Conservation (phyloP, 768 basidiomycete genomes). For the Suillus ampliporus region DNA sequence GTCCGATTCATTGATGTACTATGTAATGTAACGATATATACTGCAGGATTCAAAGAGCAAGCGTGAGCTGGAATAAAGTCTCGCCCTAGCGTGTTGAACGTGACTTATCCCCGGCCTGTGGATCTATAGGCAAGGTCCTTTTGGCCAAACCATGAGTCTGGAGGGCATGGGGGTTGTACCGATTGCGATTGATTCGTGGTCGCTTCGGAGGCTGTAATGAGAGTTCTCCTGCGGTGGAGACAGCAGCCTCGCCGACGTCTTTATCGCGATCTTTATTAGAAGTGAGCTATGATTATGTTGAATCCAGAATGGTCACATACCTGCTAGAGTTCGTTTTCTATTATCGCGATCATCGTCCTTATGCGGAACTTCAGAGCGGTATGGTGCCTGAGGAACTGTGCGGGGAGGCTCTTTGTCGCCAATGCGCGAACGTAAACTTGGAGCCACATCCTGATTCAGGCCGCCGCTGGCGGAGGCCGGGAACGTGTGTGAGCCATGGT, state of each 20-base stretch:
- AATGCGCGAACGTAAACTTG: conserved; percentile 61
- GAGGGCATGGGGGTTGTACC: conserved; percentile 45
- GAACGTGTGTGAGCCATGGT: conserved; percentile 35
- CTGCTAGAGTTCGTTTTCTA: conserved; percentile 72
- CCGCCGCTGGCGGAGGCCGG: conserved; percentile 23
- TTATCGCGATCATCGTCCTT: conserved; percentile 71
- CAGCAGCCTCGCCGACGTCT: conserved; percentile 48
- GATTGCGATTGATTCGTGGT: conserved; percentile 60
- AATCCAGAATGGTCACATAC: conserved; percentile 44
- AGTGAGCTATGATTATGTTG: conserved; percentile 14
- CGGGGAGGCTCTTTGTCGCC: conserved; percentile 60
- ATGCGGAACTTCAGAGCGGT: conserved; percentile 49
- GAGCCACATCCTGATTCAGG: conserved; percentile 29
- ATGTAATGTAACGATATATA: conserved; percentile 26
- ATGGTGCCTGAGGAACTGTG: conserved; percentile 48
- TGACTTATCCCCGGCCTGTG: conserved; percentile 60
- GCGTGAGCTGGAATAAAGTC: background rate
- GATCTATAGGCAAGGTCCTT: conserved; percentile 67
- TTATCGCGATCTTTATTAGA: conserved; percentile 63
- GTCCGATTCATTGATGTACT: conserved; percentile 17
- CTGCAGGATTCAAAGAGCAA: conserved; percentile 16
- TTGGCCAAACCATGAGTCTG: conserved; percentile 54
- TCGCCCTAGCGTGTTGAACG: conserved; percentile 32
- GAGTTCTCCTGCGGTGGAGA: conserved; percentile 43
- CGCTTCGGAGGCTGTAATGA: conserved; percentile 59